Evolutionary conservation across 192 early-diverging fungal species (phyloP).

Genomic region (Phycomyces nitens): DNA sequence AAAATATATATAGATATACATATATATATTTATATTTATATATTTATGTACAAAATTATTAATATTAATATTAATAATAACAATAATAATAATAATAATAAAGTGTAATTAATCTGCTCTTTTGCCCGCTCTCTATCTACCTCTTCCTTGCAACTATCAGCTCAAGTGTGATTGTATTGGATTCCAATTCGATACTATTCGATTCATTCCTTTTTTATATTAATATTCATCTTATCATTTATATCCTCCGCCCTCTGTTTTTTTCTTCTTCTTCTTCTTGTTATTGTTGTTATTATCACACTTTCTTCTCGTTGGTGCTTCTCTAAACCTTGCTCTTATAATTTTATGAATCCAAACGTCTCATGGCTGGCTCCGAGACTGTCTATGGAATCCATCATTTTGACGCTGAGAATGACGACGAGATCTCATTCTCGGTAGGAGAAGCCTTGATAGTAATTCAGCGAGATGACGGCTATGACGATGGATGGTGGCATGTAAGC

Average conservation of each 20-base stretch:
- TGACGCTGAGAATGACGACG: conserved; percentile 64
- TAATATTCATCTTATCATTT: not conserved
- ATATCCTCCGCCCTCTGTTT: not conserved
- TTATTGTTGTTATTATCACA: not conserved
- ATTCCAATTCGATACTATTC: no score
- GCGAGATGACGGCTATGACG: conserved; percentile 68
- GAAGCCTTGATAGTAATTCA: conserved; percentile 70
- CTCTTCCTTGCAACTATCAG: no score
- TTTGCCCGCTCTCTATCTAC: no score
- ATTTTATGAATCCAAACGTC: not conserved
- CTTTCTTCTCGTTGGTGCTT: not conserved
- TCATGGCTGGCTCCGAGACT: conserved; percentile 36
- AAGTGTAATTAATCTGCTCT: no score
- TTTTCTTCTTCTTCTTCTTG: not conserved
- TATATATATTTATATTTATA: no score
- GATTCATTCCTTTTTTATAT: no score
- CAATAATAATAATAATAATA: no score
- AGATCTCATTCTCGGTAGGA: conserved; percentile 59
- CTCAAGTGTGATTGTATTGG: no score
- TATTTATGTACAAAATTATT: no score
- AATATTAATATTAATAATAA: no score
- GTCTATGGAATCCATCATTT: conserved; percentile 58
- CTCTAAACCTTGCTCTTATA: not conserved
- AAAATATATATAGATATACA: no score
- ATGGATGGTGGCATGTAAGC: conserved; percentile 77